Base-by-base conservation (phyloP, 495 filamentous ascomycete species). In the Hypoxylon perforatum region DNA sequence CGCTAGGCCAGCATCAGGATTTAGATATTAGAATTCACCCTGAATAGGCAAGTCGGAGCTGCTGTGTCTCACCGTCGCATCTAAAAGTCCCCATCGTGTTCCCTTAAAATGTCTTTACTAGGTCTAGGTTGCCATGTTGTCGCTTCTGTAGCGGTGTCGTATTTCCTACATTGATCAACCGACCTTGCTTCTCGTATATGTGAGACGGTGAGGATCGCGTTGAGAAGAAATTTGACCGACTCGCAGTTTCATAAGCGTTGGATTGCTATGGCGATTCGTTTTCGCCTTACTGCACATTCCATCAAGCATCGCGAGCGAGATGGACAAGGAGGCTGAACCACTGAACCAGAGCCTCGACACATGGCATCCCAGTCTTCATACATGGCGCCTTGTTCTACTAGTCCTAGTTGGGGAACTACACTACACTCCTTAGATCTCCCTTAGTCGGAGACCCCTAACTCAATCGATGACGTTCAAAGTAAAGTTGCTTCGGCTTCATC, bases 31-130 rank as follows among this genome's bases (percentile, higher is more conserved):
- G 48, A 60, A 64, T 60, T 39, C 45, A 64, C 18, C 66, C 47
- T 52, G 46, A 69, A 65, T 69, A 69, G 66, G 66, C 57, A 69
- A 69, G 66, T 69, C 66, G 56, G 57, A 64, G 41, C 41, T 39
- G 47, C 44, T 64, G 51, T 61, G 51, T 61, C 56, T 64, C 61
- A 58, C 39, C 61, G 46, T 57, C 51, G 66, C 50, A 57, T 61
- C 51, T 41, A 33, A 64, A 61, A 41, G 30, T 23, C 55, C 47
- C 46, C 33, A 61, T 55, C 44, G 6, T 22, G 21, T 44, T 28
- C 33, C 25, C 30, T 54, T 42, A 10, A 47, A 42, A 17, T 49
- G 30, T 50, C 48, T 30, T 17, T 47, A 45, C 45, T 57, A 33
- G 2, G 8, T 33, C 7, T 10, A 33, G 7, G 30, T 10, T 33